phyloP scores from a whole-genome alignment of 345 rosid species.

The Dipteronia sinensis region DNA sequence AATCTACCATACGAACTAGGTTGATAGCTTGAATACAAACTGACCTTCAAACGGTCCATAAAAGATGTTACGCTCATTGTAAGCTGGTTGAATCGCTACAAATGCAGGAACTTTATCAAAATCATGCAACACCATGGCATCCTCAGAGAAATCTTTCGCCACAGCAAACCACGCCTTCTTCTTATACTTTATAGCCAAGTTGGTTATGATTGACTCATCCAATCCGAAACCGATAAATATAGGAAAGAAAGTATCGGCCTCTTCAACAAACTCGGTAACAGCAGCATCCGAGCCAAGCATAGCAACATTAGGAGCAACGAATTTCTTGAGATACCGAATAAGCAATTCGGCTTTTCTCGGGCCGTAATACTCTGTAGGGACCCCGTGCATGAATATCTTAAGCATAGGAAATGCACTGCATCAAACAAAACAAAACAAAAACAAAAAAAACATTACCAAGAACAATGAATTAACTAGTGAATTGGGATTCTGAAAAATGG shows the following conservation, averaged over 20 bases:
- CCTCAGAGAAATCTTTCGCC: slow-evolving; percentile 76
- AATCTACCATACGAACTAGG: neutral
- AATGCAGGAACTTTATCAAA: slow-evolving; percentile 87
- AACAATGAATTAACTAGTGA: neutral
- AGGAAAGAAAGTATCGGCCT: slow-evolving; percentile 74
- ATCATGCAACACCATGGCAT: slow-evolving; percentile 60
- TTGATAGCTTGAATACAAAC: slow-evolving; percentile 21
- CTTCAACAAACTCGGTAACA: slow-evolving; percentile 62
- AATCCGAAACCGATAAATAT: slow-evolving; percentile 78
- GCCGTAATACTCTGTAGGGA: slow-evolving; percentile 79
- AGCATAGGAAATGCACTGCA: slow-evolving; percentile 86
- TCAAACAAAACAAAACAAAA: slow-evolving; percentile 10
- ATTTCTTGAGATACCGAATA: slow-evolving; percentile 81
- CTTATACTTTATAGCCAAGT: slow-evolving; percentile 69
- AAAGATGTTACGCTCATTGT: slow-evolving; percentile 60
- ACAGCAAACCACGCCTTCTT: slow-evolving; percentile 96
- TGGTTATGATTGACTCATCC: slow-evolving; percentile 52
- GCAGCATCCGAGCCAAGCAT: slow-evolving; percentile 67
- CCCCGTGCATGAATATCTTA: slow-evolving; percentile 80
- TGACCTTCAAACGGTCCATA: slow-evolving; percentile 97
- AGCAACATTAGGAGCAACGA: slow-evolving; percentile 88
- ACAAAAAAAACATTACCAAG: neutral
- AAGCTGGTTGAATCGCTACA: slow-evolving; percentile 65
- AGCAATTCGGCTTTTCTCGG: slow-evolving; percentile 87
- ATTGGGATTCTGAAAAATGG: neutral